Percentiles rank a stretch among this genome's conserved stretches.
phyloP scores from a whole-genome alignment of 768 basidiomycete genomes.

The Phallus indusiatus region DNA sequence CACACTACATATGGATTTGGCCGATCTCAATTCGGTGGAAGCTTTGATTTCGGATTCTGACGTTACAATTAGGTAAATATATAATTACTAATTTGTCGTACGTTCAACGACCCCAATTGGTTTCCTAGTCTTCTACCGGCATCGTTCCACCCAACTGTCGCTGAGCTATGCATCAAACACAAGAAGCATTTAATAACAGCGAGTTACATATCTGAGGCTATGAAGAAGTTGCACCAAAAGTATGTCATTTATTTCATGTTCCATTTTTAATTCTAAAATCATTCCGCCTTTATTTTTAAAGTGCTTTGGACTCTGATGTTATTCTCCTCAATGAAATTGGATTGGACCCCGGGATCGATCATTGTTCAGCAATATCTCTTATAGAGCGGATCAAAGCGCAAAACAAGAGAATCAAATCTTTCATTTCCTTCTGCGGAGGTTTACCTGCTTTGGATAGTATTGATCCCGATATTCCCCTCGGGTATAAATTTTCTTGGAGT shows the following conservation, averaged over 20 bases:
- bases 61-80: slow-evolving; percentile 69
- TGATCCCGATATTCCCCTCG: slow-evolving; percentile 48
- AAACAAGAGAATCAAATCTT: slow-evolving; percentile 54
- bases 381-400: slow-evolving; percentile 40
- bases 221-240: slow-evolving; percentile 56
- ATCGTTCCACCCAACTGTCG: slow-evolving; percentile 58
- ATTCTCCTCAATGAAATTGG: slow-evolving; percentile 85
- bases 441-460: slow-evolving; percentile 68
- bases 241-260: slow-evolving; percentile 31
- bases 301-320: slow-evolving; percentile 52
- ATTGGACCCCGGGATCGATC: slow-evolving; percentile 84
- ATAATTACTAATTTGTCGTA: not conserved
- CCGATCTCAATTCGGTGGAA: slow-evolving; percentile 34
- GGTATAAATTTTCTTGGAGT: slow-evolving; percentile 95
- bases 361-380: slow-evolving; percentile 74
- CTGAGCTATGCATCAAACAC: slow-evolving; percentile 60
- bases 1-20: slow-evolving; percentile 52
- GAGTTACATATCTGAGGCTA: slow-evolving; percentile 76
- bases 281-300: slow-evolving; percentile 16
- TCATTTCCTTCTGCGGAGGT: slow-evolving; percentile 89
- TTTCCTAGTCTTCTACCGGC: slow-evolving; percentile 82
- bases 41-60: slow-evolving; percentile 56
- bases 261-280: not conserved
- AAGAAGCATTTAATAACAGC: slow-evolving; percentile 80
- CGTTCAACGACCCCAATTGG: not conserved